Percentiles rank a stretch among this genome's conserved stretches.
Evolutionary conservation across 352 stramenopile species (phyloP).

Genomic region (Phytopythium vexans): DNA sequence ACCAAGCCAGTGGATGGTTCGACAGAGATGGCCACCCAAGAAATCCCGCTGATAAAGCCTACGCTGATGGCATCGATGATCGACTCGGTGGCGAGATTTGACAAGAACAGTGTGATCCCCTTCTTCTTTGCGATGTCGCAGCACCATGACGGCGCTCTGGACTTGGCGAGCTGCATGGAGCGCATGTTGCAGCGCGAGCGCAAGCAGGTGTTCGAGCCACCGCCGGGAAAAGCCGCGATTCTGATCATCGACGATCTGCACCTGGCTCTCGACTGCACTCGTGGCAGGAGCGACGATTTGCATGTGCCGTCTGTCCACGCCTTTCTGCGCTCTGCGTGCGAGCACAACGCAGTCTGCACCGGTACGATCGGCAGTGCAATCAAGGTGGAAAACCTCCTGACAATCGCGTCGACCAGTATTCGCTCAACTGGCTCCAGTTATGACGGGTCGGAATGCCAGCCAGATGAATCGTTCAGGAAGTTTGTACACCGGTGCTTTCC

Average conservation of each 20-base stretch:
- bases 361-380: constrained; percentile 12
- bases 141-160: constrained; percentile 11
- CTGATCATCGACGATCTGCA: constrained; percentile 60
- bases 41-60: too few species aligned
- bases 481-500: constrained; percentile 7
- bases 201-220: constrained; percentile 41
- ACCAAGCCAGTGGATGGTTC: too few species aligned
- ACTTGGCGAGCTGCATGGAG: constrained; percentile 38
- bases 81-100: not conserved
- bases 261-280: constrained; percentile 11
- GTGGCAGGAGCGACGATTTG: not conserved
- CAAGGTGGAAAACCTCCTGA: constrained; percentile 30
- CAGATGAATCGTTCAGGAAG: constrained; percentile 1
- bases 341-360: constrained; percentile 24
- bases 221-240: constrained; percentile 46
- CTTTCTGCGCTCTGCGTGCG: constrained; percentile 30
- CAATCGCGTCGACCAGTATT: constrained; percentile 24
- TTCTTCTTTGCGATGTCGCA: constrained; percentile 44
- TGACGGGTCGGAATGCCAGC: not conserved
- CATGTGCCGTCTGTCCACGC: constrained; percentile 15
- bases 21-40: not conserved
- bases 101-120: constrained; percentile 25
- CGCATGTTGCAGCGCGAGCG: constrained; percentile 57
- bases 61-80: not conserved
- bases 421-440: too few species aligned